Evolutionary conservation across 192 early-diverging fungal species (phyloP), one percentile per base, ranked within the genome.

Genomic region (Thamnidium elegans): DNA sequence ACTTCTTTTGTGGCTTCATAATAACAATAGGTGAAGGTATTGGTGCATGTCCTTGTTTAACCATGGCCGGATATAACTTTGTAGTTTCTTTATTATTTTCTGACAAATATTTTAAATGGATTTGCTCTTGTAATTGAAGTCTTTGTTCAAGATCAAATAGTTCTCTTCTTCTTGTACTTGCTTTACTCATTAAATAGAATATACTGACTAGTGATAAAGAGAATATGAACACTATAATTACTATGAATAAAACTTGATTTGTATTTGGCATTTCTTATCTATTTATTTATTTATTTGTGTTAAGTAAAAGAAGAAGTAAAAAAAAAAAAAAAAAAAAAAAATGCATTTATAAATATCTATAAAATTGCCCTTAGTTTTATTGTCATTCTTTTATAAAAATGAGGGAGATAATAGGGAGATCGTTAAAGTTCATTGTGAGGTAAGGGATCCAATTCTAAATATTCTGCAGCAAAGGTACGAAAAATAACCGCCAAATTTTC

Each of bases 401-500:
- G 48, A 50, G 15, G 48, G 20, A 50, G 48, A 15, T 9, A 14
- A 10, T 14, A 60, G 3, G 52, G 10, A 9, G 20, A 7, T 20
- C 14, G 5, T 26, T 13, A 54, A 23, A 79, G 52, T 45, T 79
- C 78, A 50, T 75, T 72, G 21, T 71, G 71, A 54, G 50, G 34
- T 70, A 63, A 7, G n/a, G 54, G 58, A 48, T 67, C 61, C 19
- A 68, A 47, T 43, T 76, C 62, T 30, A 84, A 73, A 64, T 81
- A 84, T 52, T 84, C 78, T n/a, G 88, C 93, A 54, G 90, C 82
- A 83, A 94, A 92, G 17, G 87, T 78, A 51, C 91, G 80, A 69
- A 95, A 88, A 34, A 96, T 84, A 11, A 89, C 67, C 34, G 90
- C 87, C 73, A 90, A 86, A 66, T 95, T 92, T 20, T 80, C 73